Base-by-base conservation (phyloP, 2,329 filamentous ascomycete genomes). In the Parasarocladium wereldwijsianum region DNA sequence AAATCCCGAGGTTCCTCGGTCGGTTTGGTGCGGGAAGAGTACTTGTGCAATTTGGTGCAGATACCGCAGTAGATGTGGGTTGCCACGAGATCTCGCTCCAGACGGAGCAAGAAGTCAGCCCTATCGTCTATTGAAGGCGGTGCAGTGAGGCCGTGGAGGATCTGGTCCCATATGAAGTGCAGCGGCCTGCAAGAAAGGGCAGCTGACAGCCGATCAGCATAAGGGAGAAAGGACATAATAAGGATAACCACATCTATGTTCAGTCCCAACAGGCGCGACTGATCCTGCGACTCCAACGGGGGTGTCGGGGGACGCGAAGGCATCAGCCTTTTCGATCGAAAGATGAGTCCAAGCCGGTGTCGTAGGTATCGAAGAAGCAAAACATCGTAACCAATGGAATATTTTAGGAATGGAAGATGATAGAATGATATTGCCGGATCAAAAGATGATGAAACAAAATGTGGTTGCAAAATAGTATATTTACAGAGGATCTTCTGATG, bases 61-160 rank as follows among this genome's bases (percentile, higher is more conserved):
- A 26, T 26, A 16, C 13, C 24, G 24, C 24, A 26, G 14, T 26
- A 26, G 24, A 16, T 26, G 15, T 26, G 24, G 14, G 24, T 26
- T 26, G 24, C 24, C 24, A 26, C 17, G 24, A 26, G 24, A 26
- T 26, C 24, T 26, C 24, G 24, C 24, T 26, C 24, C 24, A 26
- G 24, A 16, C 24, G 24, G 13, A 26, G 14, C 17, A 26, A 16
- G 24, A 26, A 26, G 14, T 26, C 24, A 26, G 24, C 24, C 24
- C n/a, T 26, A 16, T 26, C 24, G 24, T 26, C 24, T 14, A 6
- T 14, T 26, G 14, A 26, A 14, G 17, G 24, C 24, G 24, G 24
- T 26, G 24, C 24, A 26, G 24, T 26, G 8, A 26, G 24, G 14
- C 24, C 24, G 13, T 26, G 14, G 13, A 26, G 24, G 24, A 26